phyloP scores from a whole-genome alignment of 1,284 basidiomycete species.

The Acaromyces ingoldii region DNA sequence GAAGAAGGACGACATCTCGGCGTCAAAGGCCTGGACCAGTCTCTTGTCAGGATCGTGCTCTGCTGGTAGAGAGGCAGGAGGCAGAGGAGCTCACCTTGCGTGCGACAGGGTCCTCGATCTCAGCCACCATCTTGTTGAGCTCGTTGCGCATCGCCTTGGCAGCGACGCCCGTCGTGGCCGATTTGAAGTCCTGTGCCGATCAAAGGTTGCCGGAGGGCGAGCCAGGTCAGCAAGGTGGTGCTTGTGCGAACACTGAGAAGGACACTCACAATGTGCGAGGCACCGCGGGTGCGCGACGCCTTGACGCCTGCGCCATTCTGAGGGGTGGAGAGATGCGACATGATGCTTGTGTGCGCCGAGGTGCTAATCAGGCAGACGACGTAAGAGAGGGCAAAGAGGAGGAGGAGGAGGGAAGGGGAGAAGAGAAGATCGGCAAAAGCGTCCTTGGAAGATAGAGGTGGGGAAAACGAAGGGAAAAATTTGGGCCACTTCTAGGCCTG shows the following conservation, averaged over 20 bases:
- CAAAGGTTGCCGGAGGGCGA: neutral
- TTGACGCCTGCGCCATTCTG: conserved; percentile 40
- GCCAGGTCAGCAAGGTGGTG: neutral
- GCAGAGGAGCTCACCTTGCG: conserved; percentile 70
- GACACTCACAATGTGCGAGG: conserved; percentile 47
- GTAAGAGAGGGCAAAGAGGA: neutral
- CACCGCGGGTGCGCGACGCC: conserved; percentile 46
- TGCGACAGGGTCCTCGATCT: conserved; percentile 58
- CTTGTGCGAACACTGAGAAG: neutral
- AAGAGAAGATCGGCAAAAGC: neutral
- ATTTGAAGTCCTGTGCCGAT: conserved; percentile 71
- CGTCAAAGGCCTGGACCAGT: conserved; percentile 73
- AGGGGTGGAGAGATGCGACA: conserved; percentile 35
- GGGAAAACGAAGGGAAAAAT: neutral
- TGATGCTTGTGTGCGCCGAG: neutral
- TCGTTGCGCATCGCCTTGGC: conserved; percentile 99
- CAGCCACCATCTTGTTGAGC: conserved; percentile 82
- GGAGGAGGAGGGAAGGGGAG: neutral
- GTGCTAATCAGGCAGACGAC: too few relatives aligned
- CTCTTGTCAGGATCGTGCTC: too few relatives aligned
- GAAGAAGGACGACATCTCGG: conserved; percentile 99
- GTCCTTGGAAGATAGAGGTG: neutral
- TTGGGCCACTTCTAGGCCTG: neutral
- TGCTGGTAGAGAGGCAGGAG: too few relatives aligned
- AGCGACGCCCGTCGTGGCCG: conserved; percentile 92